Base-by-base conservation (phyloP, 208 protist species). In the Ichthyophonus hoferi region DNA sequence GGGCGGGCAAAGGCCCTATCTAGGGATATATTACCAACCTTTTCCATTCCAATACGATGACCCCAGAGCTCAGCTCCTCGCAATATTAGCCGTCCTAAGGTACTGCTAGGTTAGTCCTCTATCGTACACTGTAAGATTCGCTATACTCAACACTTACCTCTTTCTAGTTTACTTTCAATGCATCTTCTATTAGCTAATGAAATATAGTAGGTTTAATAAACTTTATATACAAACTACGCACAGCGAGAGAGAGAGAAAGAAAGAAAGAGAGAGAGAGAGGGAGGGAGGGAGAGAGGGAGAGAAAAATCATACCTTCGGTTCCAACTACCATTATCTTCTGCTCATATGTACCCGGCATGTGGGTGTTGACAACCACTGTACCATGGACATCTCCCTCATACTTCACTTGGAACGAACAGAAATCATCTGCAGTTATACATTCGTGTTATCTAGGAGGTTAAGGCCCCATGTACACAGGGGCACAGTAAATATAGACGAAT, bases 381-480 rank as follows among this genome's bases (percentile, higher is more conserved):
- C 83, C 88, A 37, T 50, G 37, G 3, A 79, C 78, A 17, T 85
- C 90, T 34, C 83, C 67, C 2, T 31, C 87, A 2, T 58, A 86
- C 79, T 86, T 43, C 24, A 92, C 34, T 33, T 92, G 88, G n/a
- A 92, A 79, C n/a, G 58, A 34, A 17, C 41, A 86, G 34, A 87
- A 88, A 35, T 92, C 90, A 41, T 92, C 90, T 50, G 81, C 81
- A 1, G 77, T 58, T 1, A 85, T 90, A 58, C 79, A 81, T 38
- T 90, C 50, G 79, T 40, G 42, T 77, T n/a, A n/a, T n/a, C n/a
- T n/a, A n/a, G n/a, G n/a, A n/a, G n/a, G n/a, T n/a, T n/a, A n/a
- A n/a, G n/a, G n/a, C n/a, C n/a, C n/a, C n/a, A n/a, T n/a, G n/a
- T n/a, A n/a, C n/a, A n/a, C n/a, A n/a, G n/a, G n/a, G n/a, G n/a